Percentiles rank a stretch among this genome's conserved stretches.
Evolutionary conservation across 805 yeast genomes (phyloP).

Genomic region (Teunomyces stri): DNA sequence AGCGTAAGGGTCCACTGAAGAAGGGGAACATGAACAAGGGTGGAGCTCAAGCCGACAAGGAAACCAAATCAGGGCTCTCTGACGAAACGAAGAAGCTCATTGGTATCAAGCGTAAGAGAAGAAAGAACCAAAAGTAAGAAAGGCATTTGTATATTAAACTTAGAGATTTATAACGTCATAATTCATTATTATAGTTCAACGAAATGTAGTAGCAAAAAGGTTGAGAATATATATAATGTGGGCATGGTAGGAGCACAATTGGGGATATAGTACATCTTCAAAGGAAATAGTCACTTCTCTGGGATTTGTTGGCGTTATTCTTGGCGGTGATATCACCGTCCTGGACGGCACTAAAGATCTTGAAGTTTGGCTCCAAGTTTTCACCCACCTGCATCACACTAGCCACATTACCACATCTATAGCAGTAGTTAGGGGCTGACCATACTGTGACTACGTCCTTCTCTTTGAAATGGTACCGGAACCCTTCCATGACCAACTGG

Average conservation of each 20-base stretch:
- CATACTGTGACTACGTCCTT: constrained; percentile 97
- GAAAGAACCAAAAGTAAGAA: constrained; percentile 42
- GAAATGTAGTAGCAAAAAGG: not conserved
- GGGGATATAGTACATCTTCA: constrained; percentile 1
- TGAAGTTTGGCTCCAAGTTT: constrained; percentile 81
- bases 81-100: constrained; percentile 62
- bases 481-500: constrained; percentile 98
- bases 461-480: constrained; percentile 92
- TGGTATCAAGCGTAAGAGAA: constrained; percentile 67
- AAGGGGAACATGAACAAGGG: constrained; percentile 47
- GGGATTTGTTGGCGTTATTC: constrained; percentile 38
- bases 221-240: constrained; percentile 2
- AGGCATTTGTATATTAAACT: constrained; percentile 6
- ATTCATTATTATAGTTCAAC: constrained; percentile 14
- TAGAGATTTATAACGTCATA: constrained; percentile 9
- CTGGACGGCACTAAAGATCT: constrained; percentile 93
- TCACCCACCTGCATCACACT: constrained; percentile 96
- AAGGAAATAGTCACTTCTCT: constrained; percentile 46
- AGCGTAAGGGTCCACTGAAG: constrained; percentile 28
- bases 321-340: constrained; percentile 58
- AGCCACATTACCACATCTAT: constrained; percentile 97
- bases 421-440: constrained; percentile 97
- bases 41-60: constrained; percentile 21
- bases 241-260: not conserved
- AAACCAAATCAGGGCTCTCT: constrained; percentile 37